Evolutionary conservation across 106 monocot species (phyloP), one percentile per base, ranked within the genome.

Genomic region (Alisma plantagoaquatica): DNA sequence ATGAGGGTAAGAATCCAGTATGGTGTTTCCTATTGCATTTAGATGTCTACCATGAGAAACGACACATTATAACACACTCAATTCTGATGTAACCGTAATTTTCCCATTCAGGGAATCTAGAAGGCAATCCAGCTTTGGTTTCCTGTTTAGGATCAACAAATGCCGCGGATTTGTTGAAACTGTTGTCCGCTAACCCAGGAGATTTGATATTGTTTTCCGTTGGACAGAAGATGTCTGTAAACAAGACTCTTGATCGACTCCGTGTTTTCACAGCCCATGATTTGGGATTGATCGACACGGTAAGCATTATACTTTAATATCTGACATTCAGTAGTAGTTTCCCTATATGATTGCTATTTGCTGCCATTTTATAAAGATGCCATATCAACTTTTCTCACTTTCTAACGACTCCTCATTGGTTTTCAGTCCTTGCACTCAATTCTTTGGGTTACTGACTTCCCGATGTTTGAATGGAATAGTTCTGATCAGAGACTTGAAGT

Each of bases 391-490:
- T 6, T 38, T 38, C 14, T 14, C 6, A 38, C 35, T 38, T 14
- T 7, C 35, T 38, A 38, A 38, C 14, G 14, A 38, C 48, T 31
- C 32, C 4, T 6, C 48, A 11, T 42, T 24, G 16, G 50, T 33
- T 51, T 51, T 17, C 35, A 98, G 98, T 66, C 66, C 15, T 42
- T 59, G 23, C 98, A 98, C 77, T 98, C 90, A 43, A 67, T 98
- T 69, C 82, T 86, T 29, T 98, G 98, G 90, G 70, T 98, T 11
- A 86, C 90, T 2, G 98, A 98, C 57, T 98, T 98, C 54, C 98
- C 98, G 52, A 79, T 98, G 90, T 82, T 98, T 65, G 98, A 98
- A 55, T 98, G 98, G 98, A 98, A 90, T 68, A 61, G 61, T 67
- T 58, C 66, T 11, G 90, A 98, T 65, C 78, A 86, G 43, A 85